Percentiles rank a stretch among this genome's conserved stretches.
phyloP scores from a whole-genome alignment of 2,329 filamentous ascomycete genomes.

The Aspergillus intermedius region DNA sequence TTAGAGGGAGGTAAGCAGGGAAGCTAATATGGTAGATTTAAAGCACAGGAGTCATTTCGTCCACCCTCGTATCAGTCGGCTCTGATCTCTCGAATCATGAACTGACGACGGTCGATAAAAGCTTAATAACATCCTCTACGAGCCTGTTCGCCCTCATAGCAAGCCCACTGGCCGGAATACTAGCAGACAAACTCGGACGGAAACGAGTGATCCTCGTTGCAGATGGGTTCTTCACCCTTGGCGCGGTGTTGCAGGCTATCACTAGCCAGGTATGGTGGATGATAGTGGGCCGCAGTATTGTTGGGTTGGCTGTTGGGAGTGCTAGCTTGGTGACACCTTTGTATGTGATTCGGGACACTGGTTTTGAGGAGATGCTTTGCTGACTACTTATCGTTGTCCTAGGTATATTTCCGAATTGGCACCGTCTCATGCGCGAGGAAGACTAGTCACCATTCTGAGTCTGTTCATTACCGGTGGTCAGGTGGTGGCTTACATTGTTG shows the following conservation, averaged over 20 bases:
- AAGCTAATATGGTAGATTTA: conserved; percentile 16
- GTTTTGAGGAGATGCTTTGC: background rate
- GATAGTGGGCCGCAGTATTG: conserved; percentile 41
- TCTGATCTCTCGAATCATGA: conserved; percentile 46
- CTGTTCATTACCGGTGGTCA: conserved; percentile 84
- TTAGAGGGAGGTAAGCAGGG: background rate
- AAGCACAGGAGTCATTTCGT: conserved; percentile 56
- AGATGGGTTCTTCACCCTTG: conserved; percentile 40
- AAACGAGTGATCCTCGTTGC: conserved; percentile 43
- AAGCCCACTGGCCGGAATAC: conserved; percentile 48
- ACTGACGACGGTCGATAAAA: conserved; percentile 52
- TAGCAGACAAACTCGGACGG: conserved; percentile 46
- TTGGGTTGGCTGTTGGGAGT: conserved; percentile 42
- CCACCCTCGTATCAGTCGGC: conserved; percentile 51
- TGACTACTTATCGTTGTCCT: conserved; percentile 1
- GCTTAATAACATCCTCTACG: conserved; percentile 53
- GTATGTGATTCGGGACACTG: conserved; percentile 13
- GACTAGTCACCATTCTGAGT: conserved; percentile 73
- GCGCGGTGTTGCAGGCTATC: conserved; percentile 38
- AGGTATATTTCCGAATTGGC: conserved; percentile 79
- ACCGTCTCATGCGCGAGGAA: conserved; percentile 67
- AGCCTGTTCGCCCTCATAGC: conserved; percentile 53
- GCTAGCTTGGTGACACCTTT: conserved; percentile 74
- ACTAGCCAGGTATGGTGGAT: conserved; percentile 39
- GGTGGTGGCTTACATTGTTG: conserved; percentile 78